These are phyloP conservation scores for Candida michaelii DNA, from an alignment of 805 yeast genomes.

Conservation along the genomic window DNA sequence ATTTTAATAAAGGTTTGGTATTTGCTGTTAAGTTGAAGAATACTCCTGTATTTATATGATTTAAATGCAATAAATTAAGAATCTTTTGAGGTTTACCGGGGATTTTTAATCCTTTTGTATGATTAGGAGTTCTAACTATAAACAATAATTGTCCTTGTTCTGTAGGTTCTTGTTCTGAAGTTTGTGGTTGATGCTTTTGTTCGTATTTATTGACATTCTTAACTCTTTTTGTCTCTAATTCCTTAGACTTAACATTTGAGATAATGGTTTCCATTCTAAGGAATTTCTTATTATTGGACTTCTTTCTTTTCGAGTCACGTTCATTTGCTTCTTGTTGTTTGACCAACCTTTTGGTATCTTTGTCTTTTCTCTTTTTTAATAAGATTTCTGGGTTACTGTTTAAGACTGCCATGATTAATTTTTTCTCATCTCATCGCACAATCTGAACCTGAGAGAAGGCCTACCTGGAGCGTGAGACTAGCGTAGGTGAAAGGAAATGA, in stretches of 20 bases:
- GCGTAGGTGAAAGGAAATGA: too few species aligned
- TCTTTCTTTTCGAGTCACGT: constrained; percentile 46
- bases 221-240: constrained; percentile 67
- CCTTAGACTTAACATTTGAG: constrained; percentile 61
- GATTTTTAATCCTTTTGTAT: constrained; percentile 55
- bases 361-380: constrained; percentile 75
- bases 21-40: constrained; percentile 62
- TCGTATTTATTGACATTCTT: constrained; percentile 60
- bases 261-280: constrained; percentile 75
- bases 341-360: constrained; percentile 69
- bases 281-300: constrained; percentile 52
- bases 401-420: constrained; percentile 42
- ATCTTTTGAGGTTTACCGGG: constrained; percentile 65
- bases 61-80: constrained; percentile 60
- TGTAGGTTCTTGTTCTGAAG: constrained; percentile 14
- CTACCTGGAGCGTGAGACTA: too few species aligned
- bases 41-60: constrained; percentile 63
- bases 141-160: constrained; percentile 51
- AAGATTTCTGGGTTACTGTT: constrained; percentile 76
- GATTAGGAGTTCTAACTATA: constrained; percentile 67
- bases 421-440: constrained; percentile 8
- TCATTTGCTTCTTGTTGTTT: constrained; percentile 65
- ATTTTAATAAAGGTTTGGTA: constrained; percentile 62
- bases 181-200: constrained; percentile 27
- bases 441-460: too few species aligned